These are phyloP conservation scores for Cetraspora pellucida DNA, from an alignment of 192 early-diverging fungal species.

Conservation along the genomic window DNA sequence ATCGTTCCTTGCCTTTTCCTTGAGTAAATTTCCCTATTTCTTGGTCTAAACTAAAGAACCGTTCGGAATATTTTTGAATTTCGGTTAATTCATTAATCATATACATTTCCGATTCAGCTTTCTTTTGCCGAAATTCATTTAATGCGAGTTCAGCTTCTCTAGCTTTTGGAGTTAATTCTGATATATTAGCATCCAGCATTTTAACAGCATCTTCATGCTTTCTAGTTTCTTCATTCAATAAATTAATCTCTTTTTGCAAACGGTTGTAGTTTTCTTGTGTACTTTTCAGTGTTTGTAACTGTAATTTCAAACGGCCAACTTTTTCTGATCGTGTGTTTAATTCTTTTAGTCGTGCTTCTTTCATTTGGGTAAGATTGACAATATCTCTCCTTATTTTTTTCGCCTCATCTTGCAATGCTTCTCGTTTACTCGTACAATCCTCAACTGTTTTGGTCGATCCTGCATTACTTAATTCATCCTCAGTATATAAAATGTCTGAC, in stretches of 20 bases:
- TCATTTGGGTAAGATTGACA: background rate
- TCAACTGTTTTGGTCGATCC: slow-evolving; percentile 69
- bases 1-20: background rate
- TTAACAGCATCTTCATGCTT: background rate
- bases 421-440: slow-evolving; percentile 67
- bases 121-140: background rate
- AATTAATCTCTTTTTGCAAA: background rate
- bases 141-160: background rate
- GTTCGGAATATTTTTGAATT: background rate
- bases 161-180: background rate
- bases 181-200: background rate
- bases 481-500: slow-evolving; percentile 52
- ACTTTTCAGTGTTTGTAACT: background rate
- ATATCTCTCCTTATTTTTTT: background rate
- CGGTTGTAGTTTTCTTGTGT: background rate
- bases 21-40: background rate
- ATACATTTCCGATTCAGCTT: background rate
- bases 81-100: background rate
- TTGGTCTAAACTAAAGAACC: background rate
- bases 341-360: background rate
- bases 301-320: background rate
- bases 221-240: background rate
- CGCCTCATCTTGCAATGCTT: slow-evolving; percentile 47
- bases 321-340: background rate
- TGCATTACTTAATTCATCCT: slow-evolving; percentile 50